Evolutionary conservation across 345 rosid species (phyloP).

Genomic region (Citrus inodora): DNA sequence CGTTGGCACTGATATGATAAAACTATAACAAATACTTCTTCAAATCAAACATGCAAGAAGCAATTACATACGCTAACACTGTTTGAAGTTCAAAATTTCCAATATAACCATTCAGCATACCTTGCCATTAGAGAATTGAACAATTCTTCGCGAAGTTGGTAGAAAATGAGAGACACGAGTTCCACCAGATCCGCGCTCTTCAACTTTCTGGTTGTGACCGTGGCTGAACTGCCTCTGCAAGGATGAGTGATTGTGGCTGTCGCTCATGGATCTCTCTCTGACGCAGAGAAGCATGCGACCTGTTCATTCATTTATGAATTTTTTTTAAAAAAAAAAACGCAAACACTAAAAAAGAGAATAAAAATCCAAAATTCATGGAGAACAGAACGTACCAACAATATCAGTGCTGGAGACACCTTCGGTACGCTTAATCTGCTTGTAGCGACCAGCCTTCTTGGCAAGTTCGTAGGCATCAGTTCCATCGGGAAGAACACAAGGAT

Average conservation of each 20-base stretch:
- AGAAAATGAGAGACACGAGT: slow-evolving; percentile 74
- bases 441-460: slow-evolving; percentile 77
- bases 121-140: slow-evolving; percentile 76
- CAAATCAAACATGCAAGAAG: neutral
- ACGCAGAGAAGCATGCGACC: slow-evolving; percentile 79
- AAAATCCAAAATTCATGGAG: neutral
- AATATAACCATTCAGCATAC: slow-evolving; percentile 10
- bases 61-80: neutral
- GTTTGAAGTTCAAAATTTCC: neutral
- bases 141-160: slow-evolving; percentile 75
- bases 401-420: slow-evolving; percentile 87
- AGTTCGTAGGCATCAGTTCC: slow-evolving; percentile 75
- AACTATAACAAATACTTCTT: neutral
- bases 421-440: slow-evolving; percentile 78
- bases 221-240: slow-evolving; percentile 72
- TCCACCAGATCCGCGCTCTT: slow-evolving; percentile 56
- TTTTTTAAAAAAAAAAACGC: neutral
- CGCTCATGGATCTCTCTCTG: slow-evolving; percentile 60
- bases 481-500: slow-evolving; percentile 78
- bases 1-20: neutral
- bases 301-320: slow-evolving; percentile 13
- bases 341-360: neutral
- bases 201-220: slow-evolving; percentile 53
- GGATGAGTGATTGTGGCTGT: slow-evolving; percentile 53
- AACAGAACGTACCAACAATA: slow-evolving; percentile 49